Evolutionary conservation across 2,329 filamentous ascomycete genomes (phyloP), one percentile per base, ranked within the genome.

Genomic region (Diaporthe sp.): DNA sequence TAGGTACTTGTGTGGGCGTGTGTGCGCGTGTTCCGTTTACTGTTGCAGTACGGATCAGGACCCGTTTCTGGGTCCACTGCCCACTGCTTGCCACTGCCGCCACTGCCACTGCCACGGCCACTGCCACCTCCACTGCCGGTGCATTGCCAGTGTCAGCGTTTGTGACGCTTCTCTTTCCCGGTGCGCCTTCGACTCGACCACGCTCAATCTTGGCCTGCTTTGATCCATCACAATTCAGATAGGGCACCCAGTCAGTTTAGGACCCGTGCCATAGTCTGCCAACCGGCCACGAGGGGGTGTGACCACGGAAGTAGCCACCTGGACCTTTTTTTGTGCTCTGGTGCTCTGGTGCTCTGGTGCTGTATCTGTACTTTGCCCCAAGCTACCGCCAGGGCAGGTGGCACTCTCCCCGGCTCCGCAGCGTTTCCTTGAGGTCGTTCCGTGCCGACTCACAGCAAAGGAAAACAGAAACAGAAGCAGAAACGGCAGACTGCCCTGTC

Each of bases 181-280:
- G n/a, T 44, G 61, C 61, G n/a, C 4, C 61, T 1, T 53, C 22
- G 63, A 68, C 63, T 70, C 49, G 65, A 42, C 65, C 31, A 70
- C 49, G 4, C 15, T 39, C 22, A 70, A 17, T 39, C 65, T 70
- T 70, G 65, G 65, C 65, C 65, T 70, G 65, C 65, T 70, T 70
- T 70, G 15, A 70, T 55, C 49, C 47, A 34, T 70, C 65, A 55
- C 28, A 55, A 42, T 70, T 70, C 65, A 70, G 49, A 70, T 28
- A 53, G 31, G 37, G 34, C 37, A 70, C 12, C 34, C 49, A 55
- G 65, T 70, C 65, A 70, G 42, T 55, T 6, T 8, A 13, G 34
- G n/a, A 70, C 65, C 65, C 47, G 65, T 70, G 65, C 65, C 34
- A 70, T 55, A 55, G 49, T 55, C 22, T 70, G 65, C 49, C 65